Evolutionary conservation across 176 grass and related monocot genomes (phyloP).

Genomic region (Musa acuminata): DNA sequence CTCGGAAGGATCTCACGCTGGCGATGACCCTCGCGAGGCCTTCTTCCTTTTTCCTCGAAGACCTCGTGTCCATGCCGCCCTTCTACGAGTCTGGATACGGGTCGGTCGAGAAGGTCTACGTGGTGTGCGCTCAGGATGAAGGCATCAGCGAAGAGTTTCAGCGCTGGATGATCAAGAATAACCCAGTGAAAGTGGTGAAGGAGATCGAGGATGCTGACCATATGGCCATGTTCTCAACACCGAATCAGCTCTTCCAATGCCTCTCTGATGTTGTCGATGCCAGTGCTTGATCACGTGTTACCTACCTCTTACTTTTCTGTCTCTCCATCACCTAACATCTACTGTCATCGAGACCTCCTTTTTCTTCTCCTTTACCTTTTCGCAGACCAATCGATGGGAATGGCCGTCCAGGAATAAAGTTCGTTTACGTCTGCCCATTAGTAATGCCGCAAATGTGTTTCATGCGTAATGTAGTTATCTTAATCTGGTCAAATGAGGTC

Average conservation of each 20-base stretch:
- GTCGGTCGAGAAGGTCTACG: conserved; percentile 43
- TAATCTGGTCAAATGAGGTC: too few species aligned
- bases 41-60: conserved; percentile 45
- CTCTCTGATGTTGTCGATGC: conserved; percentile 27
- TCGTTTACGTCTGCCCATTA: too few species aligned
- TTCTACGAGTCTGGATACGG: conserved; percentile 36
- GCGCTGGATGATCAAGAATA: conserved; percentile 43
- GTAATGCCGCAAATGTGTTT: too few species aligned
- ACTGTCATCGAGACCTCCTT: too few species aligned
- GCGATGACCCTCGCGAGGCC: conserved; percentile 36
- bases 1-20: conserved; percentile 48
- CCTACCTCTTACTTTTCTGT: too few species aligned
- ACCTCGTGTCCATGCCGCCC: conserved; percentile 25
- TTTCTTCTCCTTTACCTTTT: too few species aligned
- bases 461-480: too few species aligned
- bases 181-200: conserved; percentile 40
- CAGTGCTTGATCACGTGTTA: conserved; percentile 12
- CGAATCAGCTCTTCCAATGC: conserved; percentile 23
- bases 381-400: too few species aligned
- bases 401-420: too few species aligned
- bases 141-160: conserved; percentile 33
- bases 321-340: too few species aligned
- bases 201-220: conserved; percentile 47
- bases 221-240: conserved; percentile 45
- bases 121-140: conserved; percentile 40